Conservation (phyloP, 495 filamentous ascomycete genomes). For the Penicillium steckii region DNA sequence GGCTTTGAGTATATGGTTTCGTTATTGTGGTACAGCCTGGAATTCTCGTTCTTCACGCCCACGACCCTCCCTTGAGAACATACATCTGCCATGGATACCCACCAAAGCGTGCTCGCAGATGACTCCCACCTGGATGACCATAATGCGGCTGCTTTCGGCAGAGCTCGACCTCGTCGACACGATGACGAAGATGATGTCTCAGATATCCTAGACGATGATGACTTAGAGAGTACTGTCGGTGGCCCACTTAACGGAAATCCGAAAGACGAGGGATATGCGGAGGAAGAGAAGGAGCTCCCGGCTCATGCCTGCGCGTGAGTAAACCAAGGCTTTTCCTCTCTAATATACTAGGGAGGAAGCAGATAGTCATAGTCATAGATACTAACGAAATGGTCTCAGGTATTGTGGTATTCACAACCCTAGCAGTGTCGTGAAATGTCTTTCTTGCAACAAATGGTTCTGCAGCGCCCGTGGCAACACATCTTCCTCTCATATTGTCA, state of each 20-base stretch:
- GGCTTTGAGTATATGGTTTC: conserved; percentile 11
- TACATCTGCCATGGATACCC: conserved; percentile 59
- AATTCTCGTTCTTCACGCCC: neutral
- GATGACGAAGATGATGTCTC: conserved; percentile 86
- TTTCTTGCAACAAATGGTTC: conserved; percentile 97
- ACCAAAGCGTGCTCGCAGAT: conserved; percentile 47
- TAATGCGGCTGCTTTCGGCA: conserved; percentile 59
- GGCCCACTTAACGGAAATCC: conserved; percentile 71
- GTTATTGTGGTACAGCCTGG: neutral
- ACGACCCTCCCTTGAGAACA: conserved; percentile 51
- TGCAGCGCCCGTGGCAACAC: conserved; percentile 97
- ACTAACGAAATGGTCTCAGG: conserved; percentile 37
- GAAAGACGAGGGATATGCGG: conserved; percentile 60
- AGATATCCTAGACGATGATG: conserved; percentile 84
- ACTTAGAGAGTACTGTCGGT: conserved; percentile 88
- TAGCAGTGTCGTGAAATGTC: conserved; percentile 91
- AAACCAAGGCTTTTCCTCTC: too few relatives aligned
- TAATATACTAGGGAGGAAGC: conserved; percentile 14
- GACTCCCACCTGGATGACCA: conserved; percentile 76
- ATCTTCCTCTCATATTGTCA: conserved; percentile 96
- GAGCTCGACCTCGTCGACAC: conserved; percentile 67
- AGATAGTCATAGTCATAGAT: neutral
- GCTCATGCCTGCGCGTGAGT: conserved; percentile 96
- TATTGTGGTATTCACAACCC: conserved; percentile 98
- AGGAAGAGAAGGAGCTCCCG: conserved; percentile 91